Base-by-base conservation (phyloP, 805 yeast species). In the Torulaspora franciscae region DNA sequence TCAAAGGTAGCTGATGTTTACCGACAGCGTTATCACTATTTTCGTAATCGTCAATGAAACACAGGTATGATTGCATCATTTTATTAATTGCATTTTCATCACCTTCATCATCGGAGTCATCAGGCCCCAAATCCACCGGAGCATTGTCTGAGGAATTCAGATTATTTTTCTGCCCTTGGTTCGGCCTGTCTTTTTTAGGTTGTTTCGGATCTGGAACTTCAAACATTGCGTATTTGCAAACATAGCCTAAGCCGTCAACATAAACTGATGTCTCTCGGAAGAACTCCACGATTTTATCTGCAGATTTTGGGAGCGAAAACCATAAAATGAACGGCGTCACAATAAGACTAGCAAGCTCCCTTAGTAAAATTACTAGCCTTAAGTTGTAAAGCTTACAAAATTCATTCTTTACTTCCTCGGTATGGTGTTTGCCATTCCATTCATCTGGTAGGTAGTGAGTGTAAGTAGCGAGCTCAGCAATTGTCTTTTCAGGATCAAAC, bases 201-300 rank as follows among this genome's bases (percentile, higher is more conserved):
- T 43, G 50, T 2, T 37, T 44, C 23, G 50, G 45, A 74, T 67
- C 74, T 50, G 70, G 69, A 48, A 48, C 38, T 53, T 87, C 83
- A 66, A 93, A 93, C 81, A 87, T 86, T 2, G 98, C 98, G 72
- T 83, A 88, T 25, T 87, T 82, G 60, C 98, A 91, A 30, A 93
- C 95, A 58, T 90, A 84, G 0, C 99, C 99, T 32, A 93, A 70
- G 0, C 96, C 98, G 67, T 90, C 97, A 38, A 90, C 87, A 62
- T 91, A 93, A 9, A 89, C 81, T 9, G 95, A 81, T 54, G 79
- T 83, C 47, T 91, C 97, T 45, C 98, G 70, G 64, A 91, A 87
- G 59, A 93, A 93, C 59, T 93, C 98, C 26, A 93, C 77, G 36
- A 93, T 84, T 23, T 79, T 73, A 24, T 85, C 90, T 10, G 91